A percentile compares a stretch with the other conserved stretches of the same genome.
phyloP scores from a whole-genome alignment of 257 asterid genomes.

The Solanum clarkiae region DNA sequence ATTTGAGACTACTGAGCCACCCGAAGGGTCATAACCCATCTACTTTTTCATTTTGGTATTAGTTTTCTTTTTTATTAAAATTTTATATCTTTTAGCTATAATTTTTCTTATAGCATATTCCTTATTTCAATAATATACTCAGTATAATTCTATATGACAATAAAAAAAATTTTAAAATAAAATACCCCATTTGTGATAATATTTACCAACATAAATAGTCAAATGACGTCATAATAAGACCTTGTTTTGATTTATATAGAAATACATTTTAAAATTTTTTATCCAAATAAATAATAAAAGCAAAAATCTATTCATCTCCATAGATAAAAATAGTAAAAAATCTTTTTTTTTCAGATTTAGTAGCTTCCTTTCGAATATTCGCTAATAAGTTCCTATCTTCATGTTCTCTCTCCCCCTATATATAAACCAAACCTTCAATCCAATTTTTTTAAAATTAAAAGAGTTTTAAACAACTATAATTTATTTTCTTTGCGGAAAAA shows the following conservation, averaged over 20 bases:
- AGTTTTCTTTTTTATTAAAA: neutral
- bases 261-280: neutral
- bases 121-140: no score
- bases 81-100: neutral
- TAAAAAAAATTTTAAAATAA: neutral
- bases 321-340: neutral
- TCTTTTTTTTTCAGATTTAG: neutral
- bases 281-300: neutral
- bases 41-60: neutral
- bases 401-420: neutral
- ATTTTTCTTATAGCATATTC: neutral
- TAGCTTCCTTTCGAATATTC: neutral
- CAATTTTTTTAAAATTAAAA: neutral
- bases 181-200: neutral
- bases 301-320: neutral
- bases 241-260: neutral
- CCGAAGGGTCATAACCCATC: no score
- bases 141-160: accelerated
- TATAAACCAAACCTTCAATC: slow-evolving; percentile 6
- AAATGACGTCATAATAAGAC: neutral
- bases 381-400: neutral
- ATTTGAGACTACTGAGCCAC: no score
- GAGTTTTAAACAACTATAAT: neutral
- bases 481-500: neutral
- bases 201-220: neutral